A percentile compares a stretch with the other conserved stretches of the same genome.
phyloP scores from a whole-genome alignment of 176 grass and related monocot genomes.

The Eleusine indica region DNA sequence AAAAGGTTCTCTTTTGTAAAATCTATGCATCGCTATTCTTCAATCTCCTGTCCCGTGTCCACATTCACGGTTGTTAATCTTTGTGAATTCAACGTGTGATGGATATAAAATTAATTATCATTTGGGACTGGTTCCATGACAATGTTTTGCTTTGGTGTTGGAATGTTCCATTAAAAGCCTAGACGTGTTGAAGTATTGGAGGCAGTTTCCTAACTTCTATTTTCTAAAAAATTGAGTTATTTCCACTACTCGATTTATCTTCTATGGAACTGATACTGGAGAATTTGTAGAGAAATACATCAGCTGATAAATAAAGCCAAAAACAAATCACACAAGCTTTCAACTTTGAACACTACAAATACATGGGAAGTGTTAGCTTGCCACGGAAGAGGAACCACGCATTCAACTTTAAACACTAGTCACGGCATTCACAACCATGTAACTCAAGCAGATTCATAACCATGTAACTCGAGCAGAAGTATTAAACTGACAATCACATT shows the following conservation, averaged over 20 bases:
- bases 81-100: not conserved
- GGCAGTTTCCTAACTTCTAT: too few species aligned
- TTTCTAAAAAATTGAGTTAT: not conserved
- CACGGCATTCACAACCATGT: not conserved
- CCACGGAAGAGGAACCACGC: not conserved
- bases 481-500: not conserved
- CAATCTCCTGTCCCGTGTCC: too few species aligned
- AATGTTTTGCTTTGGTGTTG: not conserved
- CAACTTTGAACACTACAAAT: too few species aligned
- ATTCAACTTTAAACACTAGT: slow-evolving; percentile 10
- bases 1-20: not conserved
- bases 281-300: not conserved
- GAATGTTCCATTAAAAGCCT: not conserved
- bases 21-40: too few species aligned
- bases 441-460: not conserved
- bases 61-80: not conserved
- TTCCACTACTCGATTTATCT: not conserved
- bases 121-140: not conserved
- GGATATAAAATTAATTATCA: not conserved
- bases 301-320: not conserved
- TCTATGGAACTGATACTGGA: not conserved
- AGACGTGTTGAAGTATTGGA: not conserved
- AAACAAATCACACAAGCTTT: too few species aligned
- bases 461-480: not conserved
- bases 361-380: too few species aligned